phyloP scores from a whole-genome alignment of 2,329 filamentous ascomycete genomes.

The Acephala macrosclerotiorum region DNA sequence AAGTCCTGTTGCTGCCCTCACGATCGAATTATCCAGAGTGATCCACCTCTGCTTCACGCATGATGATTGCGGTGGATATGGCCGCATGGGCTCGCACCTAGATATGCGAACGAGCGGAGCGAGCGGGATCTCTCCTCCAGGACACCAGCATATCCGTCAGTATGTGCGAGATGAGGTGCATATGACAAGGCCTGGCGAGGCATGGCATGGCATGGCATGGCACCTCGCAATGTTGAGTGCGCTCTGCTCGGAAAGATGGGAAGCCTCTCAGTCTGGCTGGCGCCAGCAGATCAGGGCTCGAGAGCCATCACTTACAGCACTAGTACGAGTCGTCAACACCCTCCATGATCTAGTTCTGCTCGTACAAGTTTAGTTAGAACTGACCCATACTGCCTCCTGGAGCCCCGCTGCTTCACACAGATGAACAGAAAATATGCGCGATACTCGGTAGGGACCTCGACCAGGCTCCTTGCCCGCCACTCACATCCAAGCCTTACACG shows the following conservation, averaged over 20 bases:
- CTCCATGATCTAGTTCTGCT: not conserved
- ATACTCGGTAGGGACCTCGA: slow-evolving; percentile 18
- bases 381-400: slow-evolving; percentile 2
- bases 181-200: slow-evolving; percentile 13
- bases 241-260: slow-evolving; percentile 32
- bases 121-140: slow-evolving; percentile 20
- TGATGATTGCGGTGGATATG: slow-evolving; percentile 7
- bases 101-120: slow-evolving; percentile 17
- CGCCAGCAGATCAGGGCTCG: slow-evolving; percentile 37
- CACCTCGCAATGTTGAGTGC: slow-evolving; percentile 15
- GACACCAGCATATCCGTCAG: not conserved
- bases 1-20: not conserved
- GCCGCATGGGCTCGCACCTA: slow-evolving; percentile 11
- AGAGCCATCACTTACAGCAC: slow-evolving; percentile 3
- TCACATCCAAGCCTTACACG: slow-evolving; percentile 1
- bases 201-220: not conserved
- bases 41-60: not conserved
- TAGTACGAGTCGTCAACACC: slow-evolving; percentile 2
- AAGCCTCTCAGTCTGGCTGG: slow-evolving; percentile 27
- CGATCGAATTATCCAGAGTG: slow-evolving; percentile 4
- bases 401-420: not conserved
- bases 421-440: slow-evolving; percentile 19
- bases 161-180: slow-evolving; percentile 31
- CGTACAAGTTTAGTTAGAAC: not conserved
- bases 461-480: slow-evolving; percentile 26